Percentiles rank a stretch among this genome's conserved stretches.
Conservation (phyloP, 495 filamentous ascomycete genomes). For the Penicillium angulare region DNA sequence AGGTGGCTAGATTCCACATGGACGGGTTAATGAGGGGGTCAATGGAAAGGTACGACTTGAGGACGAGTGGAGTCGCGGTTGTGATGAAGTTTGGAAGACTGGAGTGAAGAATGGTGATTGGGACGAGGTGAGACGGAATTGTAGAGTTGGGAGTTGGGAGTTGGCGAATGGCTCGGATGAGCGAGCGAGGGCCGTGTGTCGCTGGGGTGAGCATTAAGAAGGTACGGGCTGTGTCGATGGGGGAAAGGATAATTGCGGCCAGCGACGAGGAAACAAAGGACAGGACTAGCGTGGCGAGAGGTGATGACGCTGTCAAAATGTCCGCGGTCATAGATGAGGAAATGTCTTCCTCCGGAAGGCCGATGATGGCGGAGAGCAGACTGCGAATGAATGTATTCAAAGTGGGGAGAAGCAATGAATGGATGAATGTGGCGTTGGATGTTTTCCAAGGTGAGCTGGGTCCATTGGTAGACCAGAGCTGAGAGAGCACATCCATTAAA, state of each 20-base stretch:
- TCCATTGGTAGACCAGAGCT: conserved; percentile 86
- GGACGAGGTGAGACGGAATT: conserved; percentile 66
- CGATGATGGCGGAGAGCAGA: conserved; percentile 77
- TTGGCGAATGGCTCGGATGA: conserved; percentile 68
- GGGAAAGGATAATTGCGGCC: conserved; percentile 75
- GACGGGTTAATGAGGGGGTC: conserved; percentile 80
- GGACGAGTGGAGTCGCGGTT: conserved; percentile 74
- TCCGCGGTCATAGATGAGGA: conserved; percentile 51
- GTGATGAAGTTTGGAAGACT: conserved; percentile 77
- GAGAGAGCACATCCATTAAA: conserved; percentile 72
- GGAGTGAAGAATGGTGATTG: conserved; percentile 83
- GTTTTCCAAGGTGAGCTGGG: conserved; percentile 94
- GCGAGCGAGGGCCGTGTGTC: conserved; percentile 66
- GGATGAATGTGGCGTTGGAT: conserved; percentile 85
- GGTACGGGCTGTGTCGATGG: conserved; percentile 87
- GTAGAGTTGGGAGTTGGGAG: conserved; percentile 69
- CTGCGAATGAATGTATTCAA: conserved; percentile 83
- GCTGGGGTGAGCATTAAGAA: conserved; percentile 80
- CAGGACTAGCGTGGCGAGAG: conserved; percentile 69
- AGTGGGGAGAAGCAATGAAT: conserved; percentile 79
- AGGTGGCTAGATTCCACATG: conserved; percentile 73
- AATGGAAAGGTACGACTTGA: conserved; percentile 73
- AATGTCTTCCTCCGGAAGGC: conserved; percentile 75
- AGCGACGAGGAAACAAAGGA: conserved; percentile 80
- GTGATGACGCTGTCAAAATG: conserved; percentile 69